These are phyloP conservation scores for Gypsophila paniculata DNA, from an alignment of 179 eudicot species.

Conservation along the genomic window DNA sequence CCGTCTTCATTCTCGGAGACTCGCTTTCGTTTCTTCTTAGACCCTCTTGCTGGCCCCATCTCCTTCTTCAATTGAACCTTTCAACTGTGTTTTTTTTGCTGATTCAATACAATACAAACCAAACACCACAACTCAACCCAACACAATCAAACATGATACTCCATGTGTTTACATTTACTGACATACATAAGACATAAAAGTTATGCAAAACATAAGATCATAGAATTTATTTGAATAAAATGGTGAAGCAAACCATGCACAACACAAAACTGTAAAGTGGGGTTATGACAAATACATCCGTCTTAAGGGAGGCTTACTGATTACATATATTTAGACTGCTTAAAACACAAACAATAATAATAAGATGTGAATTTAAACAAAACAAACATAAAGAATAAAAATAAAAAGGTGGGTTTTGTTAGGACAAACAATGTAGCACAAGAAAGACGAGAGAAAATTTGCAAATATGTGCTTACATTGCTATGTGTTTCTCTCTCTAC, in stretches of 20 bases:
- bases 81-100: conserved; percentile 29
- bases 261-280: conserved; percentile 15
- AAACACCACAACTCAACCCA: not conserved
- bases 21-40: conserved; percentile 61
- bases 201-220: conserved; percentile 19
- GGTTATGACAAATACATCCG: not conserved
- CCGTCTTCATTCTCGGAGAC: conserved; percentile 47
- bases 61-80: conserved; percentile 28
- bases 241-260: conserved; percentile 35
- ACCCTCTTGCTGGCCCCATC: conserved; percentile 81
- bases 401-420: conserved; percentile 18
- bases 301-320: no score
- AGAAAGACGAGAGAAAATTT: conserved; percentile 12
- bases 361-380: conserved; percentile 1
- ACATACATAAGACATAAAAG: conserved; percentile 13
- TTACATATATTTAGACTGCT: no score
- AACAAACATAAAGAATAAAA: not conserved
- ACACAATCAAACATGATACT: conserved; percentile 13
- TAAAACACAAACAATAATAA: not conserved
- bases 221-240: conserved; percentile 22
- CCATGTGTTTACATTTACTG: conserved; percentile 20
- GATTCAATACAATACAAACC: conserved; percentile 14
- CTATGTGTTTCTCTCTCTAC: conserved; percentile 1
- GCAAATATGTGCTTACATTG: conserved; percentile 18
- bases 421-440: conserved; percentile 27